Base-by-base conservation (phyloP, 129 eudicot genomes). In the Lonicera japonica region DNA sequence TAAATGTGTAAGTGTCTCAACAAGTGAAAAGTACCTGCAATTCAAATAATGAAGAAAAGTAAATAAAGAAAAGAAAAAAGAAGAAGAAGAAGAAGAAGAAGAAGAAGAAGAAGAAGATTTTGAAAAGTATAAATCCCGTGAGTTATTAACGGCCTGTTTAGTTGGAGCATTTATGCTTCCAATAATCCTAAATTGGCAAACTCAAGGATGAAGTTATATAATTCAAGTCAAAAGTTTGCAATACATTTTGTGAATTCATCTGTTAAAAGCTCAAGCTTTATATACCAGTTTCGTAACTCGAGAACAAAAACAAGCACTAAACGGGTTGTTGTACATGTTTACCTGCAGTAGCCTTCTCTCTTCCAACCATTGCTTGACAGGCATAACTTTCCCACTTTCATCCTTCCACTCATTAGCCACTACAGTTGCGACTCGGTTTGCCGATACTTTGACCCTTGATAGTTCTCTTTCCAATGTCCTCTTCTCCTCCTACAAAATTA, bases 371-470 rank as follows among this genome's bases (percentile, higher is more conserved):
- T 84, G 88, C 69, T 80, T 92, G 21, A 92, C 85, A 16, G 95
- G 99, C 99, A 92, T 85, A 57, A 85, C 96, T 63, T 85, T 85
- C 74, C 82, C 91, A 5, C 80, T 82, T 20, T 92, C 96, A 55
- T 88, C 89, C 63, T 92, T 92, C 99, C 99, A 92, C 63, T 92
- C 96, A 60, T 92, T 92, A 72, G 99, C 99, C 58, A 85, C 84
- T 1, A 80, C 91, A 5, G 84, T 80, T 25, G 98, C 96, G 25
- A 92, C 85, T 39, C 99, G 76, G 63, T 81, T 92, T 29, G 96
- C 96, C 58, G 92, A 85, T 61, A 92, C 92, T 65, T 78, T 78
- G 34, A 80, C 83, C 75, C 96, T 80, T 75, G 96, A 88, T 50
- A 92, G 80, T 56, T 92, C 99, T 75, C 99, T 85, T 84, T 92